Evolutionary conservation across 768 basidiomycete species (phyloP), one percentile per base, ranked within the genome.

Genomic region (Macrolepiota fuliginosa): DNA sequence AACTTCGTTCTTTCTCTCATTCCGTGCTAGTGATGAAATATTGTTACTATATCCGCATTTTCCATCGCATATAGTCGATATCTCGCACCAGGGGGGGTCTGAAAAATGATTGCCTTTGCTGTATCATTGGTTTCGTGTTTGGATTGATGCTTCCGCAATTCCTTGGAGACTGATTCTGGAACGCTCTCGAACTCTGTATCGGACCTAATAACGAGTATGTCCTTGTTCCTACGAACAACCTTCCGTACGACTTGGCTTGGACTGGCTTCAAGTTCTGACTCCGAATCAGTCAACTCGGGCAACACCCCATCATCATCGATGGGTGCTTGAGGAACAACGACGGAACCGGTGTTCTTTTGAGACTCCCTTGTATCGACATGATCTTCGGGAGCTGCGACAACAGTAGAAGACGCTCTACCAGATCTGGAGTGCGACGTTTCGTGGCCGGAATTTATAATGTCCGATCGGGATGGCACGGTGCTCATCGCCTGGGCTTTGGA

Each of bases 191-290:
- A 13, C 3, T 61, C 60, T 2, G 60, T 4, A 27, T 61, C 60
- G 9, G 52, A 55, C 9, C n/a, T 54, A 35, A 61, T 13, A 13
- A 49, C 6, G 25, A 54, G 9, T 13, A 19, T 11, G 5, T 27
- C 22, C 35, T 22, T 61, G 60, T 61, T 54, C 22, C 29, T 36
- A 3, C 60, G 54, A 19, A 46, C 49, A 10, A 55, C 47, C 45
- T 42, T 46, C 42, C 42, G 52, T 19, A 50, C 22, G 7, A 47
- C 15, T 29, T 55, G 60, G 29, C 54, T 61, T 15, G 53, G 46
- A 7, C 53, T 55, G 12, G n/a, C 25, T 35, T 61, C 60, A 17
- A 27, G 35, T 11, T 54, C 52, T 10, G 40, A n/a, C 4, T 46
- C 45, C 17, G 24, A 37, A 12, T 49, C 46, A 15, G 53, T 47